Base-by-base conservation (phyloP, 371 early-diverging fungal species). In the Syncephalastrum racemosum region DNA sequence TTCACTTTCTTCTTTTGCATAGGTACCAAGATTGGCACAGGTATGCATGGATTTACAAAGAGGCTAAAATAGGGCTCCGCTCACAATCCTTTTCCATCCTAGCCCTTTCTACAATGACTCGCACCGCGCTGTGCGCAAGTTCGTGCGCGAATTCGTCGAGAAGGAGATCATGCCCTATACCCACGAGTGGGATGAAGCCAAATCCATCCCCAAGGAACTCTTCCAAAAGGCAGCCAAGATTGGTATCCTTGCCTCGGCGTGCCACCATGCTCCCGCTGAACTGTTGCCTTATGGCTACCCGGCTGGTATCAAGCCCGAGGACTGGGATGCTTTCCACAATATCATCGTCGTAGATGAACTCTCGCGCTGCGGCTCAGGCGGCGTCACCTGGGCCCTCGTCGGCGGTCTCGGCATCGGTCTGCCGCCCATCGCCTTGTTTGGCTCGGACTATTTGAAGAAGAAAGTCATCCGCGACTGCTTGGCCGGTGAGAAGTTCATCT, bases 151-250 rank as follows among this genome's bases (percentile, higher is more conserved):
- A n/a, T 93, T 89, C 67, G 87, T 89, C 45, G 91, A 92, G 22
- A 81, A 82, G 53, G 90, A 94, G 61, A 75, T 93, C 54, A 91
- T 86, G 82, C 92, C 93, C 18, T 86, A 73, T 68, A 81, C 84
- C 56, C 84, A 86, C 64, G 90, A 91, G 64, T 94, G 94, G 93
- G 91, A 91, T 58, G 93, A 94, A 64, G 85, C 83, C 54, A 92
- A 91, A 66, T 65, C 80, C 39, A 74, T 91, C 27, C 92, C 93
- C 14, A 77, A 72, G 46, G 72, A 72, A 24, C 54, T 92, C 6
- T 89, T 86, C 62, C 71, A 70, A 50, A 87, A 90, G 63, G 86
- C 86, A 24, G 94, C 87, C 46, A 70, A 86, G 59, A 76, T 81
- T 36, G 93, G 94, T 63, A 79, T 92, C 50, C 80, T 92, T 12